Base-by-base conservation (phyloP, 2,329 filamentous ascomycete species). In the Fusarium sp. region DNA sequence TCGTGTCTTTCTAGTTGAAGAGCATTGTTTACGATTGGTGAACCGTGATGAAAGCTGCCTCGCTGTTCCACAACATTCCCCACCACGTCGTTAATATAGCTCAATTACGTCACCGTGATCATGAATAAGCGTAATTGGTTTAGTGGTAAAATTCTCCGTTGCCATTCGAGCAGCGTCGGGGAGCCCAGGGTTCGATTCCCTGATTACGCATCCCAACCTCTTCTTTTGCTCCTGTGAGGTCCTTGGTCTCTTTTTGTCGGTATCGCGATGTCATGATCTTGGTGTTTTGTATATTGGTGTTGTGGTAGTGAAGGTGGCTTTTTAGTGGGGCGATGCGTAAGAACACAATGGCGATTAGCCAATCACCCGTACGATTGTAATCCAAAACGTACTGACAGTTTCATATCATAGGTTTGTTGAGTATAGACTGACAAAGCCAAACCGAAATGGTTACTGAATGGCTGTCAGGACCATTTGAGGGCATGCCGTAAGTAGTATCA, bases 11-110 rank as follows among this genome's bases (percentile, higher is more conserved):
- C 70, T 88, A 90, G 75, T 92, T 89, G 46, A 87, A 89, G 17
- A 92, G 82, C 89, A 91, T 92, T 4, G 86, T 84, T 89, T 68
- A 87, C 91, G n/a, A 92, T 90, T 5, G 7, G 17, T 7, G 9
- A 14, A 2, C 3, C 6, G n/a, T 18, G n/a, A 33, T 3, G 3
- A 3, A 1, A 11, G 5, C 5, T 50, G 5, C 0, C 29, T 18
- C 4, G 84, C 3, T 82, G 88, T 41, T 84, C 84, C 81, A 87
- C 79, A 58, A 29, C 60, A 7, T 65, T 85, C 13, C 47, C n/a
- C 3, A 4, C 11, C 0, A 29, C 13, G 1, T 83, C 82, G 72
- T 88, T 85, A 56, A 88, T 82, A 74, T 87, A 88, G 62, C 87
- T 0, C 82, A 71, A 88, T 84, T 35, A 88, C 82, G 72, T 87